Evolutionary conservation across 1,139 yeast species (phyloP), one percentile per base, ranked within the genome.

Genomic region (Kazachstania sp.): DNA sequence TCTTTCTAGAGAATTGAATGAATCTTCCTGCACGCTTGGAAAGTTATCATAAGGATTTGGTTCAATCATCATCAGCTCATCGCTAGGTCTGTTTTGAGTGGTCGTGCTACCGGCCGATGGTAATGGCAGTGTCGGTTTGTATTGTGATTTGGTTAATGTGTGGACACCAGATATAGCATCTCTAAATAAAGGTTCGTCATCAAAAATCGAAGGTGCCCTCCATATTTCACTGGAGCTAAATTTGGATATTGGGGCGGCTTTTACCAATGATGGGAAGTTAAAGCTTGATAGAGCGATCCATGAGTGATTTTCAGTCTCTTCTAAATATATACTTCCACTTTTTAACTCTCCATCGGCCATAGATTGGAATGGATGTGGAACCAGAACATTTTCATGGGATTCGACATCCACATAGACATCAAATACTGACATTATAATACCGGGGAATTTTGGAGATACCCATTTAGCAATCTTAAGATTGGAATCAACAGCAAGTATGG

Each of bases 201-300:
- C 54, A 44, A 70, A 59, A 11, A 70, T 58, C 48, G 68, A 59
- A 1, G 70, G 60, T 2, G 61, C 51, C 50, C 75, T 65, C 73
- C 75, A 72, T 39, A 68, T 59, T 41, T 68, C 70, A 52, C 68
- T 68, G 46, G 75, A 58, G 39, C 78, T 78, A 57, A 78, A 82
- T 49, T 74, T 73, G 0, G 88, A 79, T 3, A 76, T 60, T 0
- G 95, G 92, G 0, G 97, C 94, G 23, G 86, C 78, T 51, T 80
- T 79, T 19, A 90, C 88, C 45, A 88, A 65, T 0, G 94, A 80
- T 0, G 97, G 96, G 59, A 82, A 90, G 56, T 81, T 75, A 28
- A 66, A 64, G 54, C 81, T 85, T 30, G 95, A 84, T 77, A 90
- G 74, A 11, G 96, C 97, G 69, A 77, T 86, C 96, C 96, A 88